Conservation (phyloP, 345 rosid genomes). For the Fremontodendron californicum region DNA sequence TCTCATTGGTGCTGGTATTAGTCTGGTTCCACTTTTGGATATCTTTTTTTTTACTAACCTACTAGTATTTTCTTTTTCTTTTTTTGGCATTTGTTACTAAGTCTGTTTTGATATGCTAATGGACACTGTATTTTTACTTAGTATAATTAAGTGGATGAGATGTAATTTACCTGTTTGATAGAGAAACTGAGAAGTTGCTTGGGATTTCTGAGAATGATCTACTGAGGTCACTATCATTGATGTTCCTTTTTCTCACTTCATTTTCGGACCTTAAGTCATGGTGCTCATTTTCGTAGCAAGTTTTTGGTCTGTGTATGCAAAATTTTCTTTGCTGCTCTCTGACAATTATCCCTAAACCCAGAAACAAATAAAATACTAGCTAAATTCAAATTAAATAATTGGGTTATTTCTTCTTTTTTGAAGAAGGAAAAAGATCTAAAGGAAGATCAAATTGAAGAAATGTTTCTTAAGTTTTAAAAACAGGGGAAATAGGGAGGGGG, state of each 20-base stretch:
- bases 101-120: not conserved
- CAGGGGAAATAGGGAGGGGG: too few relatives aligned
- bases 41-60: not conserved
- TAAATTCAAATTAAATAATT: not conserved
- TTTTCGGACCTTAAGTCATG: not conserved
- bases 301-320: not conserved
- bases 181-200: not conserved
- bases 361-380: not conserved
- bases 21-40: not conserved
- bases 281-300: not conserved
- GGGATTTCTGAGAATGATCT: not conserved
- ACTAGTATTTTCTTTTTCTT: not conserved
- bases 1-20: not conserved
- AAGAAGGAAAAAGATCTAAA: too few relatives aligned
- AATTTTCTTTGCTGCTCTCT: not conserved
- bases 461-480: not conserved
- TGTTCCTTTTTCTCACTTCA: not conserved
- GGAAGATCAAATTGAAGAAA: not conserved
- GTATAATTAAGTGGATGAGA: constrained; percentile 3
- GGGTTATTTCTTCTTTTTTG: not conserved
- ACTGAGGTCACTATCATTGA: not conserved
- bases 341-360: not conserved
- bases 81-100: not conserved
- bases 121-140: not conserved
- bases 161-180: not conserved